Evolutionary conservation across 1,139 yeast species (phyloP), one percentile per base, ranked within the genome.

Genomic region (Kodamaea arcana): DNA sequence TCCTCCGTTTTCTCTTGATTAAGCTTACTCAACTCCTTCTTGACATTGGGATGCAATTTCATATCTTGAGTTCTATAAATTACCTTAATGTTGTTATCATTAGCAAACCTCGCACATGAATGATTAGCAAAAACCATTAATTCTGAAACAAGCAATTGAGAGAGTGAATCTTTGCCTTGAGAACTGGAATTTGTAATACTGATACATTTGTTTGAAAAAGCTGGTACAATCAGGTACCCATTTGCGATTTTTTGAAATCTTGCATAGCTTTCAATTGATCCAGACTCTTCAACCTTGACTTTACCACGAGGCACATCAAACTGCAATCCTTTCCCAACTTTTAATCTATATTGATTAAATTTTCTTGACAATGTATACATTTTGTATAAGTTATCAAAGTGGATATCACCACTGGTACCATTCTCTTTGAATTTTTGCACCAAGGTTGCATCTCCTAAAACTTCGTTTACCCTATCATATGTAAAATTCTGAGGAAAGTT

Each of bases 91-190:
- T 61, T 48, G 24, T 73, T 57, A 13, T 58, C 47, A 6, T 44
- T 28, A 11, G 83, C 76, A 47, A 65, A 76, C 2, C 54, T 44
- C 0, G 90, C 90, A 1, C 80, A 72, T 2, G 80, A 58, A 21
- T 72, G 64, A 53, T 88, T 88, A 2, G 94, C 86, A 31, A 75
- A 61, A 22, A 90, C 73, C 97, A 90, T 90, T 37, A 83, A 58
- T 52, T 88, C 94, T 0, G 92, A 74, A 3, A 90, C 97, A 21
- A 90, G 58, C 3, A 62, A 47, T 29, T 72, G 75, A 0, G 88
- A 78, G 32, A 59, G 54, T 10, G 64, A 58, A 23, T 44, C 45
- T 10, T 28, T 24, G 35, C 44, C 45, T 35, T 56, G 61, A 24
- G 45, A 43, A 4, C 36, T 35, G 13, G 51, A 50, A 3, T 38